A percentile compares a stretch with the other conserved stretches of the same genome.
Conservation (phyloP, 75 land plant genomes). For the Adiantum capillusveneris region DNA sequence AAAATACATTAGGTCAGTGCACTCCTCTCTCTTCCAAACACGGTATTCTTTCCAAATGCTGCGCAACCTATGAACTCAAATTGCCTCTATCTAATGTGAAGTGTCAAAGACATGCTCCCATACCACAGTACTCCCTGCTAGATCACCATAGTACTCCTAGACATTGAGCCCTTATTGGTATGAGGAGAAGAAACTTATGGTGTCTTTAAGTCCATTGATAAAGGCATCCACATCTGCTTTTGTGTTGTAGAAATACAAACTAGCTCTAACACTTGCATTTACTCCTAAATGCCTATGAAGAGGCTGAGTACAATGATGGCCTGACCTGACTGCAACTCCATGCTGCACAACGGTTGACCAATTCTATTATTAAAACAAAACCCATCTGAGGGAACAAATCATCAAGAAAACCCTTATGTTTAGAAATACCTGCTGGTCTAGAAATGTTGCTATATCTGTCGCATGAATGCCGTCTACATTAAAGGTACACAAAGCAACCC, state of each 20-base stretch:
- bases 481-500: conserved; percentile 91
- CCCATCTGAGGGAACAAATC: too few relatives aligned
- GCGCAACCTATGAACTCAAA: too few relatives aligned
- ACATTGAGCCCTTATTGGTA: conserved; percentile 17
- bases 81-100: too few relatives aligned
- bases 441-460: conserved; percentile 76
- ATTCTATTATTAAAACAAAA: not conserved
- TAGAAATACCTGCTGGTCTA: conserved; percentile 65
- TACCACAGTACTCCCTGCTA: too few relatives aligned
- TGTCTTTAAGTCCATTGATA: conserved; percentile 59
- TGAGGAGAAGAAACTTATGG: conserved; percentile 51
- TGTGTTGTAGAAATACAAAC: conserved; percentile 88
- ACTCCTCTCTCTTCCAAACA: too few relatives aligned
- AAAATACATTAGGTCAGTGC: too few relatives aligned
- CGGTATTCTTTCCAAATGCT: too few relatives aligned
- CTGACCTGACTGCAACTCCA: conserved; percentile 88
- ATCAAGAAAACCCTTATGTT: too few relatives aligned
- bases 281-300: conserved; percentile 64
- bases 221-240: conserved; percentile 76
- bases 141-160: not conserved
- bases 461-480: conserved; percentile 65
- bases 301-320: conserved; percentile 92
- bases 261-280: conserved; percentile 74
- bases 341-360: conserved; percentile 40
- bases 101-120: too few relatives aligned